These are phyloP conservation scores for Thuidium tamariscinum DNA, from an alignment of 225 moss, liverwort and hornwort species.

Conservation along the genomic window DNA sequence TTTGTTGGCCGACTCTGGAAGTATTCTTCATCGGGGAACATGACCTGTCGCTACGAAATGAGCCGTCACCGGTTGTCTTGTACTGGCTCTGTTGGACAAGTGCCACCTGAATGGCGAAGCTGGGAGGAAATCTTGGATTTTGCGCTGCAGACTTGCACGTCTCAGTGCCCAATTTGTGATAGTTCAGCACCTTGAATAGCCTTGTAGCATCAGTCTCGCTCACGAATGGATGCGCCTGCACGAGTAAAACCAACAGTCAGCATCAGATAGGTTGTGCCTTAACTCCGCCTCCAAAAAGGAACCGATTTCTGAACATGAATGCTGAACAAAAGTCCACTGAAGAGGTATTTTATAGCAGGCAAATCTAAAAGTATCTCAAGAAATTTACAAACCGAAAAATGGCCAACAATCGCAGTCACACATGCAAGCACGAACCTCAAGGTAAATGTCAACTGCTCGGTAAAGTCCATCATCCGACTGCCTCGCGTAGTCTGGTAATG, in stretches of 20 bases:
- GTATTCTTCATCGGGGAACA: conserved; percentile 35
- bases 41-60: conserved; percentile 51
- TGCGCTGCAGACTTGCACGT: conserved; percentile 67
- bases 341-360: background rate
- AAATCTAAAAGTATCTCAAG: background rate
- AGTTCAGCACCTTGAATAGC: conserved; percentile 73
- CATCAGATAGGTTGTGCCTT: background rate
- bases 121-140: conserved; percentile 74
- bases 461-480: conserved; percentile 76
- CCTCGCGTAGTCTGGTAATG: conserved; percentile 72
- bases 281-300: background rate
- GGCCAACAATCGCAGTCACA: background rate
- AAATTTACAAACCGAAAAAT: background rate
- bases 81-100: conserved; percentile 66
- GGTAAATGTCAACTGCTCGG: conserved; percentile 87
- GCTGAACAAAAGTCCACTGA: background rate
- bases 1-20: conserved; percentile 51
- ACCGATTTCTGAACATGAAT: background rate
- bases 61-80: conserved; percentile 37
- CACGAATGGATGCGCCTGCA: conserved; percentile 74
- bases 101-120: conserved; percentile 73
- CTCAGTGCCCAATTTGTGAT: conserved; percentile 68
- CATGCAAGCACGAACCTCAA: conserved; percentile 48
- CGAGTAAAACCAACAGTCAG: background rate
- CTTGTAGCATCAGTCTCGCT: conserved; percentile 61